phyloP scores from a whole-genome alignment of 345 rosid genomes.

The Salix arbutifolia region DNA sequence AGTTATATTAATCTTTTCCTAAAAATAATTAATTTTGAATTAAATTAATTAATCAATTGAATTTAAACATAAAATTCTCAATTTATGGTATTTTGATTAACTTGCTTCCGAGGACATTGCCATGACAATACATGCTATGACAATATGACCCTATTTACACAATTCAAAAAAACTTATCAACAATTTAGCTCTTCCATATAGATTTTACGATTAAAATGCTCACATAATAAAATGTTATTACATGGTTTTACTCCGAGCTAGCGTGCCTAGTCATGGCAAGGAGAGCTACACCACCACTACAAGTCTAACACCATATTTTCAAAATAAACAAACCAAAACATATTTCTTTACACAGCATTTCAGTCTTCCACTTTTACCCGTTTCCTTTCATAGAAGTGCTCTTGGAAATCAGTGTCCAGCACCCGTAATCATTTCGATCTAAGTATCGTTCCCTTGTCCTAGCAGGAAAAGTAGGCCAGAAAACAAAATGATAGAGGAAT shows the following conservation, averaged over 20 bases:
- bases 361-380: slow-evolving; percentile 31
- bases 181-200: no score
- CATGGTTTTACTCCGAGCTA: slow-evolving; percentile 21
- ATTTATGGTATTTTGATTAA: no score
- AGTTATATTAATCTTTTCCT: no score
- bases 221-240: no score
- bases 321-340: slow-evolving; percentile 12
- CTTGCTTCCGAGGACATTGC: no score
- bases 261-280: slow-evolving; percentile 42
- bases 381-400: neutral
- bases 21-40: no score
- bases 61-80: no score
- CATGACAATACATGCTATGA: no score
- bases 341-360: slow-evolving; percentile 27
- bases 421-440: neutral
- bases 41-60: no score
- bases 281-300: slow-evolving; percentile 28
- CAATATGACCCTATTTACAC: neutral
- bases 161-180: no score
- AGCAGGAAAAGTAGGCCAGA: neutral
- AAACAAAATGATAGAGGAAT: neutral
- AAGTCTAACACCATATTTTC: slow-evolving; percentile 2
- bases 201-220: no score
- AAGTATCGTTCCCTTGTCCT: neutral
- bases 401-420: slow-evolving; percentile 6